These are phyloP conservation scores for Hylodesmum podocarpum DNA, from an alignment of 306 rosid species.

Conservation along the genomic window DNA sequence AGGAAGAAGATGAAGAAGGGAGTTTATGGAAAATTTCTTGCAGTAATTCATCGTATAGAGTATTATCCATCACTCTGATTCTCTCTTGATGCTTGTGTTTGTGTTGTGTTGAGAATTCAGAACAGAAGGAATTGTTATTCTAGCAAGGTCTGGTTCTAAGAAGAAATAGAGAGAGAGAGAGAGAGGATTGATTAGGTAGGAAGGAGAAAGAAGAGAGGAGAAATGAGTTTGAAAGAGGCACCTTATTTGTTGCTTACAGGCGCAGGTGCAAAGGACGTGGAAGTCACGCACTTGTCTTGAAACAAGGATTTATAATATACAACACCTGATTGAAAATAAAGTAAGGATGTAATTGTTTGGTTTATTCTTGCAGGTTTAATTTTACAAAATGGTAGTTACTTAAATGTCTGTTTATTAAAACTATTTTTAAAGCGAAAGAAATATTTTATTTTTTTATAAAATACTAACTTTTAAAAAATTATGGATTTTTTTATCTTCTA, in stretches of 20 bases:
- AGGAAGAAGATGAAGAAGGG: constrained; percentile 52
- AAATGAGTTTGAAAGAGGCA: constrained; percentile 20
- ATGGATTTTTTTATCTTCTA: no score
- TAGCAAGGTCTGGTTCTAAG: not conserved
- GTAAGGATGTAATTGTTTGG: not conserved
- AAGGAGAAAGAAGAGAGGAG: constrained; percentile 32
- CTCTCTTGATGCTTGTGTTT: not conserved
- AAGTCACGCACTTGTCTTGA: constrained; percentile 23
- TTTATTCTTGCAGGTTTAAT: no score
- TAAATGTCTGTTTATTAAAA: no score
- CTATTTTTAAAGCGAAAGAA: no score
- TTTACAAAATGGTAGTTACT: no score
- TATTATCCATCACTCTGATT: constrained; percentile 42
- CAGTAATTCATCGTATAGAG: constrained; percentile 71
- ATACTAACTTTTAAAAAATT: no score
- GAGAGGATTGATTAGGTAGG: constrained; percentile 29
- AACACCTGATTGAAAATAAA: not conserved
- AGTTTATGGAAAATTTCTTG: constrained; percentile 73
- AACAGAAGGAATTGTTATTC: not conserved
- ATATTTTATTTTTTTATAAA: no score
- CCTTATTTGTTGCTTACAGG: constrained; percentile 35
- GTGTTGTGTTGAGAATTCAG: not conserved
- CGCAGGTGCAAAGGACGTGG: constrained; percentile 39
- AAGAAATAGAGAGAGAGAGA: not conserved
- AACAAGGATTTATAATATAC: no score